Evolutionary conservation across 352 stramenopile genomes (phyloP).

Genomic region (Phytophthora multivora): DNA sequence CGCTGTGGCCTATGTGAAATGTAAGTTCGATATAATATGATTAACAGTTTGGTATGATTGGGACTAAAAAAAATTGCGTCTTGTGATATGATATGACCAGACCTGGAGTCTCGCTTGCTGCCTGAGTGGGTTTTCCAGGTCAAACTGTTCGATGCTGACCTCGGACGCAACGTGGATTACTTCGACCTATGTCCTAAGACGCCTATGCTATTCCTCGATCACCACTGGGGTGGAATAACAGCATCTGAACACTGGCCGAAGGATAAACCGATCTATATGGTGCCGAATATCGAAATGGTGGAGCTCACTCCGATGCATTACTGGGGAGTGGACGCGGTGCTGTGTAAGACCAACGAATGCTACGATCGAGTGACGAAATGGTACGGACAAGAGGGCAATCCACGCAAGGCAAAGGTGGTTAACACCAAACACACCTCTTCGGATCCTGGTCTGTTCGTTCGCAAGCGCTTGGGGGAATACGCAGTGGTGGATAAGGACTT

Average conservation of each 20-base stretch:
- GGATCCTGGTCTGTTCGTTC: slow-evolving; percentile 32
- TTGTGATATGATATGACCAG: slow-evolving; percentile 9
- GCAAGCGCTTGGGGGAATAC: slow-evolving; percentile 28
- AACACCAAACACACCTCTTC: slow-evolving; percentile 65
- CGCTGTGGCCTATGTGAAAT: slow-evolving; percentile 52
- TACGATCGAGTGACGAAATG: slow-evolving; percentile 52
- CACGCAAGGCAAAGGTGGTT: slow-evolving; percentile 40
- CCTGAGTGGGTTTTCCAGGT: slow-evolving; percentile 40
- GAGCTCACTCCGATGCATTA: slow-evolving; percentile 57
- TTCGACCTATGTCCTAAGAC: slow-evolving; percentile 61
- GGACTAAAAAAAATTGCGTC: background rate
- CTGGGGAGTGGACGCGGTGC: slow-evolving; percentile 51
- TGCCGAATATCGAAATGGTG: slow-evolving; percentile 60
- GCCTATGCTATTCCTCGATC: slow-evolving; percentile 59
- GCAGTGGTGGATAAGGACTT: slow-evolving; percentile 46
- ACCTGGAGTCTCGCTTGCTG: slow-evolving; percentile 40
- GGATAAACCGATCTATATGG: slow-evolving; percentile 53
- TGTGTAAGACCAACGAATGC: slow-evolving; percentile 71
- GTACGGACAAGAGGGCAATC: slow-evolving; percentile 56
- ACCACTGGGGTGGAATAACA: slow-evolving; percentile 46
- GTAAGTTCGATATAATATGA: slow-evolving; percentile 26
- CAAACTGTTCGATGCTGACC: slow-evolving; percentile 27
- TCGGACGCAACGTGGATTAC: slow-evolving; percentile 43
- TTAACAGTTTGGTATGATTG: background rate
- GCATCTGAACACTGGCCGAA: slow-evolving; percentile 29